Base-by-base conservation (phyloP, 768 basidiomycete species). In the Pleurotus tuoliensis region DNA sequence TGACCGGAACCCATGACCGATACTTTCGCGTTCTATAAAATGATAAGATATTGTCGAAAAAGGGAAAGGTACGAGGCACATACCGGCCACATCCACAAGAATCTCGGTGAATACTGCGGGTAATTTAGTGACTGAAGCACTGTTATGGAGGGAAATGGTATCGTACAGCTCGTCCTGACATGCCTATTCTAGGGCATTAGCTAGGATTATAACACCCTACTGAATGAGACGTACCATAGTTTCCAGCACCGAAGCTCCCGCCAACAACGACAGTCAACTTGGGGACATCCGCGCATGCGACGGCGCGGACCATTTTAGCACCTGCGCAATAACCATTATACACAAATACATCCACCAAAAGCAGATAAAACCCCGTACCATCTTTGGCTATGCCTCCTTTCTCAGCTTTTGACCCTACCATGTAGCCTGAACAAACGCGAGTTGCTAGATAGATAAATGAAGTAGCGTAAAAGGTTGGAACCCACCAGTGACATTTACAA, bases 51-150 rank as follows among this genome's bases (percentile, higher is more conserved):
- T 49, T 50, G 56, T 38, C 24, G 45, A 8, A 9, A 7, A 43
- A 18, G 15, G 50, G n/a, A 56, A 13, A 38, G 45, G 48, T 40
- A 22, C n/a, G 37, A n/a, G 54, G 43, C 38, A 74, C 88, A 64
- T 71, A 92, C 90, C 57, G 94, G 94, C 95, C 95, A 98, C 92
- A 94, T 95, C 91, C 92, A 98, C 51, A 98, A 71, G 80, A 98
- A 97, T 58, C 93, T 81, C 15, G 95, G 94, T 4, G 91, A 93
- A 71, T 96, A 98, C 86, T 94, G 56, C 38, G 47, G 24, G 24
- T 5, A 25, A 5, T 41, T 38, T 54, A 6, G 37, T 18, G n/a
- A 48, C 24, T 25, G 24, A 5, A 25, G 24, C 24, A 25, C 24
- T 0, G 24, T 4, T 25, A 25, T 25, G 24, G 44, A 37, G 18